Base-by-base conservation (phyloP, 164 flowering plant species). In the Dillenia turbinata region DNA sequence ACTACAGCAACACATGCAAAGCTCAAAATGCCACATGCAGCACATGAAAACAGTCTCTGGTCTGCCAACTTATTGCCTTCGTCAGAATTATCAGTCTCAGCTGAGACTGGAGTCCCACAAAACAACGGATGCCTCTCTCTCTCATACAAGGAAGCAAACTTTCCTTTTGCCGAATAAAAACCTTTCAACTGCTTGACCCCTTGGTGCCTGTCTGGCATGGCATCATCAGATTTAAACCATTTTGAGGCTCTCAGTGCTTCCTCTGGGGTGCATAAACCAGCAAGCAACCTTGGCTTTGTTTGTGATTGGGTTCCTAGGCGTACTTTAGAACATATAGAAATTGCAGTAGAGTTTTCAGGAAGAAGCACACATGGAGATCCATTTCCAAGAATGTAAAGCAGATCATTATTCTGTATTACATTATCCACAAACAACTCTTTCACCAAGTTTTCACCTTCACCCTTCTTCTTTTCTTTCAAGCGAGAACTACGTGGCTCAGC, bases 401-500 rank as follows among this genome's bases (percentile, higher is more conserved):
- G 69, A 17, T 78, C 74, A 70, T 85, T 89, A 55, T 88, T 92
- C 71, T 83, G 76, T 16, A 79, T 63, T n/a, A 89, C 73, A 74
- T 82, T 80, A 70, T 84, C 78, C 65, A 85, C 81, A 79, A 95
- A 95, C 10, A 79, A 67, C 75, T 92, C 87, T 78, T 89, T 95
- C 50, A 92, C 78, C 74, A 90, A 64, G 6, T 68, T 70, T 64
- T 95, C 96, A 49, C 97, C 99, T 79, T 88, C 99, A 54, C 88
- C 82, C 70, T 77, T 88, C 72, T 76, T 87, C 79, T 80, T 92
- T 69, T 88, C 87, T 77, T 90, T 92, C 40, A 92, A 68, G 44
- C 99, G 74, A 49, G 96, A 95, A 81, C 99, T 95, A 44, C 96
- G 82, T 49, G 96, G 97, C 62, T 81, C 96, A 60, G 72, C 40